A percentile compares a stretch with the other conserved stretches of the same genome.
phyloP scores from a whole-genome alignment of 129 eudicot species.

The Flaveria robusta region DNA sequence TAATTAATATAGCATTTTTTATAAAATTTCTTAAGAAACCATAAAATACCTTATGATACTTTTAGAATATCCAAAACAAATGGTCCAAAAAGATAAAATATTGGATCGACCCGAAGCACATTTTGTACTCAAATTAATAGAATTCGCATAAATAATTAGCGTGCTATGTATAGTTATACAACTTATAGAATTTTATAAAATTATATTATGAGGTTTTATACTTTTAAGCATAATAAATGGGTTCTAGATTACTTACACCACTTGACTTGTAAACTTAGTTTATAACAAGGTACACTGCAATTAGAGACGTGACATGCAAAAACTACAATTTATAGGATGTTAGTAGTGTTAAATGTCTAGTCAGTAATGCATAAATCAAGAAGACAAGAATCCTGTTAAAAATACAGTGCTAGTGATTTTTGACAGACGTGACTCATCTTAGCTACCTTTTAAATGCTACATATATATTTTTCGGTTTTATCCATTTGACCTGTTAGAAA shows the following conservation, averaged over 20 bases:
- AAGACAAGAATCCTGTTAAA: background rate
- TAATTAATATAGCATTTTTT: slow-evolving; percentile 1
- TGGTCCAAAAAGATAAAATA: background rate
- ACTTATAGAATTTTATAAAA: background rate
- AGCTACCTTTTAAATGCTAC: background rate
- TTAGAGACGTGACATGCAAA: no score
- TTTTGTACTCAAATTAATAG: no score
- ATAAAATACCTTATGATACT: background rate
- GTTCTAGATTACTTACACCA: no score
- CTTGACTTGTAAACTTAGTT: no score
- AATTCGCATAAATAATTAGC: background rate
- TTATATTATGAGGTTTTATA: background rate
- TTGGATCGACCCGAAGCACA: no score
- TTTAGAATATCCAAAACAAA: background rate
- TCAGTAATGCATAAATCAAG: no score
- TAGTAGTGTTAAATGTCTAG: no score
- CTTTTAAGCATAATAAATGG: no score
- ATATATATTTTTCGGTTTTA: no score
- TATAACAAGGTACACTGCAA: no score
- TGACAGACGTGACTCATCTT: background rate
- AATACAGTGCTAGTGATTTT: background rate
- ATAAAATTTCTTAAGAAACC: background rate
- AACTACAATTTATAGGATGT: no score
- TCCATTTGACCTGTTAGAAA: background rate
- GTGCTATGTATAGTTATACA: background rate